phyloP scores from a whole-genome alignment of 2,329 filamentous ascomycete genomes.

The Sporothrix globosa region DNA sequence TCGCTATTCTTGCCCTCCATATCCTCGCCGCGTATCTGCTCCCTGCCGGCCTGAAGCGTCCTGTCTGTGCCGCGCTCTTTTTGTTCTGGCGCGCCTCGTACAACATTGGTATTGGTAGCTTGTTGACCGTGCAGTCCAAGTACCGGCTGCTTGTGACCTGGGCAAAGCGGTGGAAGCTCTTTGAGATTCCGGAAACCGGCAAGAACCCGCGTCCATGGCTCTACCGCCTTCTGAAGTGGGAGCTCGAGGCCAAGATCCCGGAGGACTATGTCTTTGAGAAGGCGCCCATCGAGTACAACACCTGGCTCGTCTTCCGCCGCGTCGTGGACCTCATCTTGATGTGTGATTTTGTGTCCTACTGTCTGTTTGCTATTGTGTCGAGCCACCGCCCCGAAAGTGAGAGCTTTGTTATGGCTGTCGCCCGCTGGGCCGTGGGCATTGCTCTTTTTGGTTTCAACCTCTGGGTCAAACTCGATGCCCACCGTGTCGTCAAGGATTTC shows the following conservation, averaged over 20 bases:
- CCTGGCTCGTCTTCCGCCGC: constrained; percentile 94
- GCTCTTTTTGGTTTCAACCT: constrained; percentile 88
- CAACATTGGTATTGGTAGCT: constrained; percentile 89
- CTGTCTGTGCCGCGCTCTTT: constrained; percentile 81
- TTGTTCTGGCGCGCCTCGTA: constrained; percentile 91
- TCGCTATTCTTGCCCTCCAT: constrained; percentile 75
- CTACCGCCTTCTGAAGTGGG: constrained; percentile 80
- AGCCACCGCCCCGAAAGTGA: constrained; percentile 75
- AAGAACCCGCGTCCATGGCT: constrained; percentile 80
- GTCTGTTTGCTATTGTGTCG: constrained; percentile 90
- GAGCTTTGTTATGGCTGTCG: constrained; percentile 65
- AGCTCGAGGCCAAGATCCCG: constrained; percentile 93
- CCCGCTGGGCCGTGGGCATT: constrained; percentile 79
- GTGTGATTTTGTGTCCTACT: constrained; percentile 98
- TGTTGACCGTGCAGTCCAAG: constrained; percentile 87
- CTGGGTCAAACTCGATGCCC: constrained; percentile 97
- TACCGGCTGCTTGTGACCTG: constrained; percentile 83
- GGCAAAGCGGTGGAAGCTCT: constrained; percentile 83
- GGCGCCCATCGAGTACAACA: constrained; percentile 97
- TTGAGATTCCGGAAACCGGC: constrained; percentile 79
- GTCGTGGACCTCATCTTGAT: constrained; percentile 96
- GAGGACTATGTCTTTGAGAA: constrained; percentile 91
- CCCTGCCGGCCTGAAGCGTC: constrained; percentile 69
- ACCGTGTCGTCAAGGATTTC: constrained; percentile 97
- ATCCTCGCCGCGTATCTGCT: constrained; percentile 74